Evolutionary conservation across 352 stramenopile species (phyloP).

Genomic region (Phytophthora brassicae): DNA sequence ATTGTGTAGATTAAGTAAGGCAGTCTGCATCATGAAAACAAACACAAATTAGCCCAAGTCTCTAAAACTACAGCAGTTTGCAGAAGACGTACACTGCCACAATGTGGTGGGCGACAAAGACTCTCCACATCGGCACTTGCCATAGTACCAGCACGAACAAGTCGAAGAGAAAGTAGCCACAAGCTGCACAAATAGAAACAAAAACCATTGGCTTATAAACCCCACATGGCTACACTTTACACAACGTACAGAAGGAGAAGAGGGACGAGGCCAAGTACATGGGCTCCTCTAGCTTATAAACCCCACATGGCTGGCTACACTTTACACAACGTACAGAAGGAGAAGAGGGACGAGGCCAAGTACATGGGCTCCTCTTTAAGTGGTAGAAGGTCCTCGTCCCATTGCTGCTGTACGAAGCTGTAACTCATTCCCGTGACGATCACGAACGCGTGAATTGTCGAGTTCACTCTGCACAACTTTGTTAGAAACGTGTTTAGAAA

Average conservation of each 20-base stretch:
- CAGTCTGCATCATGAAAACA: slow-evolving; percentile 37
- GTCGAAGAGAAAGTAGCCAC: slow-evolving; percentile 85
- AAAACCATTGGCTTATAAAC: not conserved
- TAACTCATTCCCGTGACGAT: slow-evolving; percentile 70
- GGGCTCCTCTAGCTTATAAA: slow-evolving; percentile 35
- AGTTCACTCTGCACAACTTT: slow-evolving; percentile 60
- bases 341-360: slow-evolving; percentile 66
- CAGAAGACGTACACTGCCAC: slow-evolving; percentile 66
- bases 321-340: slow-evolving; percentile 68
- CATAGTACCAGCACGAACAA: slow-evolving; percentile 70
- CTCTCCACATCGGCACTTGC: slow-evolving; percentile 72
- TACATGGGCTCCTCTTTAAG: slow-evolving; percentile 47
- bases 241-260: slow-evolving; percentile 52
- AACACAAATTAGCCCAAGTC: too few species aligned
- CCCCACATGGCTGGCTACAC: not conserved
- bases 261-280: slow-evolving; percentile 49
- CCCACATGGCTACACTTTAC: too few species aligned
- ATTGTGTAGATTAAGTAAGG: slow-evolving; percentile 87
- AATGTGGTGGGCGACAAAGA: slow-evolving; percentile 83
- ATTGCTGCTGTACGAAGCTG: slow-evolving; percentile 58
- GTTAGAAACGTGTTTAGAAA: slow-evolving; percentile 9
- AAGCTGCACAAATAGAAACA: slow-evolving; percentile 39
- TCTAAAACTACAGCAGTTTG: not conserved
- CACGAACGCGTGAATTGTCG: slow-evolving; percentile 71
- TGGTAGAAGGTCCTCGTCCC: slow-evolving; percentile 64